phyloP scores from a whole-genome alignment of 805 yeast genomes.

The Candida sphagnicola region DNA sequence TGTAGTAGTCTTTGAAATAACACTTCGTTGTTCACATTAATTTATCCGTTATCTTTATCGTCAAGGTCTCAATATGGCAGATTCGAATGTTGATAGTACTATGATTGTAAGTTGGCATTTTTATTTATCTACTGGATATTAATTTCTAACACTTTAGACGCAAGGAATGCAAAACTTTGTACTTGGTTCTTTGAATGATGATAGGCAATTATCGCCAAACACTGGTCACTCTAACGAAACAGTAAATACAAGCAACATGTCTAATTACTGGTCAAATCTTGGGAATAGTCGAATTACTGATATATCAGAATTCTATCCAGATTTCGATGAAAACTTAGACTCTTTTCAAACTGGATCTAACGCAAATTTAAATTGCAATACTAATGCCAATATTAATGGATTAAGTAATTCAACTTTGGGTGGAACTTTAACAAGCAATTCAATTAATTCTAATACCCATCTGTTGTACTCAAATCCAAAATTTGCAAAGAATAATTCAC shows the following conservation, averaged over 20 bases:
- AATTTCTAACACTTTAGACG: background rate
- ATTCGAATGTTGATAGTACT: background rate
- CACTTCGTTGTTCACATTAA: too few relatives aligned
- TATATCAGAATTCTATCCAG: conserved; percentile 1
- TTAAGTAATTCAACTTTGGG: background rate
- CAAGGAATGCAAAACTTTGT: background rate
- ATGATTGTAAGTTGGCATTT: background rate
- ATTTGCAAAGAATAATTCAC: background rate
- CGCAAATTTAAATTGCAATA: background rate
- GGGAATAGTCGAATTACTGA: background rate
- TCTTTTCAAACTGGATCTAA: conserved; percentile 2
- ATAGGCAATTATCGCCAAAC: background rate
- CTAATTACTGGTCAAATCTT: background rate
- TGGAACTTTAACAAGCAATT: background rate
- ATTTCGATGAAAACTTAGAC: conserved; percentile 1
- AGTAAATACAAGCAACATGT: background rate
- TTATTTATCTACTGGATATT: too few relatives aligned
- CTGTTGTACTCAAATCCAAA: background rate
- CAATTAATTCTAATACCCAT: conserved; percentile 2
- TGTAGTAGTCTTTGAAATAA: too few relatives aligned
- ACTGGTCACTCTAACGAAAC: background rate
- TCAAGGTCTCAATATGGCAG: background rate
- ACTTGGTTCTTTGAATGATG: background rate
- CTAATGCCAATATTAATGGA: too few relatives aligned
- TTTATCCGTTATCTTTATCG: too few relatives aligned